Evolutionary conservation across 2,329 filamentous ascomycete species (phyloP).

Genomic region (Drechslera avenae): DNA sequence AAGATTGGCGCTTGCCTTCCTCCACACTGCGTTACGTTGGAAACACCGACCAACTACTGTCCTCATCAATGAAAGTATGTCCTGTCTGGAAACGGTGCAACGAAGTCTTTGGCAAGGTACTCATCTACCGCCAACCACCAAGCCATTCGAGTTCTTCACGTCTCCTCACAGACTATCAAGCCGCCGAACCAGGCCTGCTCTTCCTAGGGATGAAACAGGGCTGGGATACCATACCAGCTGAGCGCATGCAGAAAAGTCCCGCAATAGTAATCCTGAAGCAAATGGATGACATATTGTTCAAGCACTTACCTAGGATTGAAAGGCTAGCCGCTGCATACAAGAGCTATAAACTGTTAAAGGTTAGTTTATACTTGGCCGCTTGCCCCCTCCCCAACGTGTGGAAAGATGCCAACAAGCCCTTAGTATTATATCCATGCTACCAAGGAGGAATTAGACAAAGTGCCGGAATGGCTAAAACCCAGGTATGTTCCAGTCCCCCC

Average conservation of each 20-base stretch:
- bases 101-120: conserved; percentile 39
- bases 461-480: conserved; percentile 38
- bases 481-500: too few species aligned
- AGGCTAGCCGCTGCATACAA: conserved; percentile 39
- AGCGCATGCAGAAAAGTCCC: conserved; percentile 37
- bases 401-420: too few species aligned
- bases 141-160: neutral
- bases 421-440: conserved; percentile 42
- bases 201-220: conserved; percentile 39
- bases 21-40: conserved; percentile 40
- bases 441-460: conserved; percentile 30
- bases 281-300: conserved; percentile 39
- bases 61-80: conserved; percentile 20
- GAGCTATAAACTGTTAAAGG: conserved; percentile 44
- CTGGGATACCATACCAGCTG: conserved; percentile 29
- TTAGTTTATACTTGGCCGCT: too few species aligned
- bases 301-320: conserved; percentile 29
- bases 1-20: conserved; percentile 35
- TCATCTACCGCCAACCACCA: conserved; percentile 14
- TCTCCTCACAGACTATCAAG: conserved; percentile 1
- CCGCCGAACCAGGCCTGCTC: conserved; percentile 35
- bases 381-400: too few species aligned
- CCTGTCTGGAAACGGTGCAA: conserved; percentile 39
- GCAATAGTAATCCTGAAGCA: conserved; percentile 35
- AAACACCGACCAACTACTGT: conserved; percentile 15